Percentiles rank a stretch among this genome's conserved stretches.
Conservation (phyloP, 2,329 filamentous ascomycete species). For the Chrysosporium keratinophilum region DNA sequence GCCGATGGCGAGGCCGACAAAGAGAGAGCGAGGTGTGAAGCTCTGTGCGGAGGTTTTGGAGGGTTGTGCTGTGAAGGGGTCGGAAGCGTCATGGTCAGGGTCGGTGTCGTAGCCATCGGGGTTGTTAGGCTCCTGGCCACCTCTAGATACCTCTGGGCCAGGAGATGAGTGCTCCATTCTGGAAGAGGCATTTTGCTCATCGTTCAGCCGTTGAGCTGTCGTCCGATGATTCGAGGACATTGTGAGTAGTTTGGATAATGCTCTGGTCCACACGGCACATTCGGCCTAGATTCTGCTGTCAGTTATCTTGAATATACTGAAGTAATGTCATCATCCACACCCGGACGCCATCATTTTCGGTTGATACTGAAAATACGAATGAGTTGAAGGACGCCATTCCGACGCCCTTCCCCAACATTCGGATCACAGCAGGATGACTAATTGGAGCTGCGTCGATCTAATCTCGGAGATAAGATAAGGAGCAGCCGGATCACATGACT, state of each 20-base stretch:
- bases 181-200: background rate
- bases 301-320: background rate
- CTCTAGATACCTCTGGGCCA: background rate
- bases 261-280: no score
- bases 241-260: no score
- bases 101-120: background rate
- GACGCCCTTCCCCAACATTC: background rate
- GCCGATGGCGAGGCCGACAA: conserved; percentile 72
- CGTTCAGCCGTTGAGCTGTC: no score
- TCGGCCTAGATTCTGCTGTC: no score
- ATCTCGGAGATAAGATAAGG: background rate
- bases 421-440: background rate
- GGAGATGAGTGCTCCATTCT: background rate
- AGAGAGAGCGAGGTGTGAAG: conserved; percentile 74
- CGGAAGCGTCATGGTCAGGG: no score
- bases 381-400: background rate
- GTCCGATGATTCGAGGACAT: no score
- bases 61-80: background rate
- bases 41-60: conserved; percentile 40
- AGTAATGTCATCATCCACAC: background rate
- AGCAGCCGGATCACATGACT: background rate
- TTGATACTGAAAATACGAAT: background rate
- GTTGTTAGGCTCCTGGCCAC: background rate
- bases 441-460: background rate
- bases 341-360: no score